Evolutionary conservation across 192 early-diverging fungal genomes (phyloP).

Genomic region (Gonapodya prolifera): DNA sequence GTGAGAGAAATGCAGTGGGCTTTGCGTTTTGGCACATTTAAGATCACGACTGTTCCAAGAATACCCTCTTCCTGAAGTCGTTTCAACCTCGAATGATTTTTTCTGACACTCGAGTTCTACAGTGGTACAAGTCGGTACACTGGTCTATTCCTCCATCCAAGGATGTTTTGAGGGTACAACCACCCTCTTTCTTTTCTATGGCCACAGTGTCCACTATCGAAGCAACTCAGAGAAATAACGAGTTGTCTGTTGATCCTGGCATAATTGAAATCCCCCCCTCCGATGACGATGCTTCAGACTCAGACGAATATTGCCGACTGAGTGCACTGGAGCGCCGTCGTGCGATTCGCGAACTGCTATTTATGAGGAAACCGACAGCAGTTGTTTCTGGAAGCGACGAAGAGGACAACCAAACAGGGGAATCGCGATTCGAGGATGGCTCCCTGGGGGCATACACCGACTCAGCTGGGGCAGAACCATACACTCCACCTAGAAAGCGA

Average conservation of each 20-base stretch:
- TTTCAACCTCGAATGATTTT: background rate
- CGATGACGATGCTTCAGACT: background rate
- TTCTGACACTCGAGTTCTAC: background rate
- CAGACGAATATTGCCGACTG: background rate
- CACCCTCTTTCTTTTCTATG: too few relatives aligned
- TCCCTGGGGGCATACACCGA: too few relatives aligned
- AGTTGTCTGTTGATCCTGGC: too few relatives aligned
- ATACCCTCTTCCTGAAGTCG: background rate
- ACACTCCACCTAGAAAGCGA: background rate
- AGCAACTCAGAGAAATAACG: too few relatives aligned
- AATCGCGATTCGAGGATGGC: too few relatives aligned
- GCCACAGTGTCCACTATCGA: too few relatives aligned
- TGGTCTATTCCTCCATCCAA: background rate
- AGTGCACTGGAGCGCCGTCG: background rate
- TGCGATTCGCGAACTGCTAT: background rate
- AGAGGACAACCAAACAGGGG: background rate
- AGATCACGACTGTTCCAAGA: too few relatives aligned
- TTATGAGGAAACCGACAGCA: background rate
- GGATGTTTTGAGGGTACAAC: background rate
- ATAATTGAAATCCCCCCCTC: background rate
- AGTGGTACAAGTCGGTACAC: background rate
- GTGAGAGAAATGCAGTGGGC: background rate
- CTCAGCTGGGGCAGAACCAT: background rate
- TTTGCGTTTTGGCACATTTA: too few relatives aligned
- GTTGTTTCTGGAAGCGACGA: background rate